Base-by-base conservation (phyloP, 1,284 basidiomycete genomes). In the Ustilago nuda region DNA sequence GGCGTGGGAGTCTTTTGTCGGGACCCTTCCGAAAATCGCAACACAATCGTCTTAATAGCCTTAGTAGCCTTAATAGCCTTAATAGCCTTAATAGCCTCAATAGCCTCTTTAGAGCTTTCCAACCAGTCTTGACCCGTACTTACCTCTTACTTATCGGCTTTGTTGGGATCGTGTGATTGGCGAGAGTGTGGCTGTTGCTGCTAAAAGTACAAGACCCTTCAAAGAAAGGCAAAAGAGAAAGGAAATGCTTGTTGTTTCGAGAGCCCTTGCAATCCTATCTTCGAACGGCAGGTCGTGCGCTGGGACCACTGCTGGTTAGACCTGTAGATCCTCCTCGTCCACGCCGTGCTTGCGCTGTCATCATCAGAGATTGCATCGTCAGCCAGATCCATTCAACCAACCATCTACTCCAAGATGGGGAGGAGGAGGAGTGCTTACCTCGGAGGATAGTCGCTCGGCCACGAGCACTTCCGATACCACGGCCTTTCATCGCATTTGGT, bases 391-490 rank as follows among this genome's bases (percentile, higher is more conserved):
- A 60, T 27, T 27, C 23, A 53, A 35, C 3, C 43, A 48, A 8
- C 23, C 4, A 12, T 15, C 15, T n/a, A 41, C 15, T 3, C 32
- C 8, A 17, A n/a, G 7, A 4, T 19, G 15, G 15, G 6, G 37
- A 30, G 8, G 15, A 30, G 8, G 15, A 17, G 6, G 32, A 3
- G 15, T 17, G 77, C 83, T 55, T 61, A 85, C 83, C 94, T 87
- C 94, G 89, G 92, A 95, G 94, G 81, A 96, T 95, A n/a, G 94
- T 96, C 39, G 94, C 94, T 86, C 94, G 91, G 86, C 94, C 94
- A 90, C 94, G 92, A 64, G 94, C 94, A 82, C 95, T 97, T 85
- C 97, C 97, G 85, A 99, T 99, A 91, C 97, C 97, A 79, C 96
- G 90, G 83, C 97, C 97, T 83, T 93, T 93, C 95, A 99, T 98